Evolutionary conservation across 2,329 filamentous ascomycete genomes (phyloP), one percentile per base, ranked within the genome.

Genomic region (Aspergillus tanneri): DNA sequence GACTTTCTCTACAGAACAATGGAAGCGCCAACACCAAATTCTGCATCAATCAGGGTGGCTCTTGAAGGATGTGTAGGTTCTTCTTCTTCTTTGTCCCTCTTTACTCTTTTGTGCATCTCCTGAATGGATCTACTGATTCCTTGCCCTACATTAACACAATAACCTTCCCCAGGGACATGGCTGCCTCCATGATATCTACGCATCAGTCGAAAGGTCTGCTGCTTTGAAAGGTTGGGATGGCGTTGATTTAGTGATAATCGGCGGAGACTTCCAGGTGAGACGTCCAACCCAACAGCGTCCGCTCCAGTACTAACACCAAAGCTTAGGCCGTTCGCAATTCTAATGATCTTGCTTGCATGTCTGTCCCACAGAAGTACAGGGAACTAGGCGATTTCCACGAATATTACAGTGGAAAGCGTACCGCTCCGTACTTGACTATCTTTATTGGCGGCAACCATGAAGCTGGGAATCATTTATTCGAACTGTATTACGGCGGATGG

Each of bases 401-500:
- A 54, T 99, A 97, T 76, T 99, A 99, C 70, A 87, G 85, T 43
- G 93, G 93, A 38, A 69, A 74, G 14, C 82, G 83, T 46, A 80
- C 69, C 35, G 93, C 93, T 0, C 93, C 93, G 0, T 95, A 90
- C 65, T 78, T 95, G 37, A 99, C 93, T 12, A 76, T 97, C 36
- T 97, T 97, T 71, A 85, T 96, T 42, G 91, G 86, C 35, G 93
- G 93, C 2, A 99, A 99, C 65, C 93, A 99, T 63, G 93, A 99
- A 73, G 92, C 93, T 0, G 88, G 88, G 62, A 90, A 88, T 42
- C 84, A 97, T 69, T 76, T 96, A 4, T 93, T 85, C 77, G 93
- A 99, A 71, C 80, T 99, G 0, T 95, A 89, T 73, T 95, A 97
- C 65, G 93, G 93, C 43, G 93, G 93, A 42, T 99, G 93, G 93